Base-by-base conservation (phyloP, 2,329 filamentous ascomycete species). In the Neopestalotiopsis rosae region DNA sequence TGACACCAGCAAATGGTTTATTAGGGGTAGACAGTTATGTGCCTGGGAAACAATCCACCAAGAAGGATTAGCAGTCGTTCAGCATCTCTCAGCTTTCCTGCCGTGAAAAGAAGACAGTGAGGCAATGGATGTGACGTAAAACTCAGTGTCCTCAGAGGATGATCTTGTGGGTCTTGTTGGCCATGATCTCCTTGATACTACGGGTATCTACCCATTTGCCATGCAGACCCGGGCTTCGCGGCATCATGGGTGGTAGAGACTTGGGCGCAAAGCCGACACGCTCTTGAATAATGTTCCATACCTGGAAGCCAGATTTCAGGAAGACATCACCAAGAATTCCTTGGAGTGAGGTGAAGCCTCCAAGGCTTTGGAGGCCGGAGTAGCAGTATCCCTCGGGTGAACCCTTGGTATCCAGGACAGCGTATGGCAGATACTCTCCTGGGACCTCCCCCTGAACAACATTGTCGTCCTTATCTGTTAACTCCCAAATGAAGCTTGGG, bases 291-390 rank as follows among this genome's bases (percentile, higher is more conserved):
- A 84, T 79, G 76, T 94, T 91, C 78, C 94, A 94, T 62, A 94
- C 89, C 38, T 91, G 89, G 76, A 92, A 94, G 71, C 92, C 84
- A 67, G 88, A 88, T 88, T 96, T 96, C 73, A 96, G 86, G 82
- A 94, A 93, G 68, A 92, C 85, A 70, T 95, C 92, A 10, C 94
- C 94, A 68, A 95, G 88, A 76, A 97, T 94, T 68, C 86, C 89
- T 17, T 85, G 83, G 61, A 90, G 78, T 71, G 91, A 85, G 1
- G 77, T 75, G 64, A 83, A 73, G 30, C 75, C 76, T 17, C 79
- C 80, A 58, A 83, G 79, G 42, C 81, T 85, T 84, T 96, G 94
- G 71, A 97, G 87, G 63, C 93, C 94, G 67, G 93, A 93, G 78
- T 89, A 95, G 85, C 94, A 96, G 68, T 78, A 52, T 20, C 63